Evolutionary conservation across 306 rosid species (phyloP), one percentile per base, ranked within the genome.

Genomic region (Fragaria vesca): DNA sequence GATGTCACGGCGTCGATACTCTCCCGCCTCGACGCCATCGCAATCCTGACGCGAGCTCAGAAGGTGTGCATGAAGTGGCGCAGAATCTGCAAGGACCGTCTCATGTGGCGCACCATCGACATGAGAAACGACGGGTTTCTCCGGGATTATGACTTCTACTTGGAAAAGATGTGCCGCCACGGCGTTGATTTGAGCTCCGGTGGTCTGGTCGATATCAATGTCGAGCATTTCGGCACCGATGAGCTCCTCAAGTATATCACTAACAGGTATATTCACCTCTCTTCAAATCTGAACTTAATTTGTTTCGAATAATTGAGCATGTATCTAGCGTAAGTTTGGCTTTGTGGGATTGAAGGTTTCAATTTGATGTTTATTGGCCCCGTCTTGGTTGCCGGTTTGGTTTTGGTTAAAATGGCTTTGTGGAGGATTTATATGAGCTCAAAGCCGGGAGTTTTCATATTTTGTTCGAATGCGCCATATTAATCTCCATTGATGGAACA

Each of bases 161-260:
- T 84, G 50, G 82, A 40, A 51, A 1, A 16, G 21, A 13, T 87
- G 75, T 89, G 93, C 58, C 74, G 63, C 47, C 83, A 71, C n/a
- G 87, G 88, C 16, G 34, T 89, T 66, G 83, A 89, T 28, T 84
- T 60, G 21, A 89, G 91, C 70, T 55, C 75, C 17, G 89, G 93
- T 4, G 69, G 76, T 2, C 61, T 89, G 66, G 21, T 79, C 9
- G 86, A 82, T 60, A 79, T 87, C 58, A 82, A 74, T 48, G 42
- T 87, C 69, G 85, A 87, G 78, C 15, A 85, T 70, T 82, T 83
- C 62, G 82, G 80, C 24, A 83, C 82, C 60, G 4, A 62, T 13
- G 67, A 62, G 67, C 40, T 62, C 4, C 67, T 62, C 40, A 13
- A 28, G 17, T 61, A 61, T 5, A 28, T 61, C 38, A 28, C 67